Evolutionary conservation across 2,329 filamentous ascomycete genomes (phyloP).

Genomic region (Fusarium zealandicum): DNA sequence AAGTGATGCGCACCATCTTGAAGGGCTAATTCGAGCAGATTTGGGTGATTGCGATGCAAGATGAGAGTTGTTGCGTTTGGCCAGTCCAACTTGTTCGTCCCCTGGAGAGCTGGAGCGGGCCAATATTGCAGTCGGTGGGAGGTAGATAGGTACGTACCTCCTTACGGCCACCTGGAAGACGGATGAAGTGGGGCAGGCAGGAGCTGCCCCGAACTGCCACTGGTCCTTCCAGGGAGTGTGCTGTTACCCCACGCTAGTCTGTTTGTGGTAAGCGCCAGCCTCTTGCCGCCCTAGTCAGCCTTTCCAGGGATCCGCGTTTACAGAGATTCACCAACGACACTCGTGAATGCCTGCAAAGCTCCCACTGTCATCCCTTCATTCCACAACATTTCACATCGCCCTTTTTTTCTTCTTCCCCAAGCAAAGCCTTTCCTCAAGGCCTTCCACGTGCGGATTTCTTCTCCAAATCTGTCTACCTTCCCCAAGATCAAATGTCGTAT

Average conservation of each 20-base stretch:
- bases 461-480: not conserved
- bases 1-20: conserved; percentile 50
- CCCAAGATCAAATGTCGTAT: conserved; percentile 40
- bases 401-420: not conserved
- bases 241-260: conserved; percentile 30
- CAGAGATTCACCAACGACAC: conserved; percentile 11
- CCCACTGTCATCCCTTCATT: conserved; percentile 12
- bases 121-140: conserved; percentile 43
- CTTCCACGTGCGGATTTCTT: conserved; percentile 4
- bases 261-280: conserved; percentile 25
- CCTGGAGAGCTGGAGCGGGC: conserved; percentile 42
- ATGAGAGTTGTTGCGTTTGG: conserved; percentile 32
- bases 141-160: conserved; percentile 35
- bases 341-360: conserved; percentile 16
- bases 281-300: conserved; percentile 31
- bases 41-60: conserved; percentile 32
- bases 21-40: conserved; percentile 32
- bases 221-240: not conserved
- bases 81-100: conserved; percentile 31
- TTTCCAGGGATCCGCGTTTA: conserved; percentile 20
- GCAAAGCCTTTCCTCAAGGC: not conserved
- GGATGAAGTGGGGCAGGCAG: not conserved
- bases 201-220: conserved; percentile 14
- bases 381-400: conserved; percentile 4
- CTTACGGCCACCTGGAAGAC: conserved; percentile 34